Evolutionary conservation across 1,284 basidiomycete species (phyloP).

Genomic region (Ustilago cynodontis): DNA sequence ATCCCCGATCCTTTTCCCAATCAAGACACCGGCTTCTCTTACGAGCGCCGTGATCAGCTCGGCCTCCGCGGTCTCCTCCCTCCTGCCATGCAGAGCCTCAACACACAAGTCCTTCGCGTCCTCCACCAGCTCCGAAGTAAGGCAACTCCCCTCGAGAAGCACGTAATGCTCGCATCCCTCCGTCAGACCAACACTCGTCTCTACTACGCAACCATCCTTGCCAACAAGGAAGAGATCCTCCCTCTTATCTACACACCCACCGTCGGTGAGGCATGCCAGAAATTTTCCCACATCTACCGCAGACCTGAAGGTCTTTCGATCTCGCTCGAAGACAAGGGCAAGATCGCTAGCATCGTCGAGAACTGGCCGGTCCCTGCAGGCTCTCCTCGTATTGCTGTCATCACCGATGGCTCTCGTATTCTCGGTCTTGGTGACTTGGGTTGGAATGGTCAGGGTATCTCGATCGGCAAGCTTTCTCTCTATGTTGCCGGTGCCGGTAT

Average conservation of each 20-base stretch:
- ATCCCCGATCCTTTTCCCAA: constrained; percentile 43
- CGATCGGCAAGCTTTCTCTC: constrained; percentile 90
- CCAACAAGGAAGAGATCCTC: constrained; percentile 75
- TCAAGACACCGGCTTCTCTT: constrained; percentile 76
- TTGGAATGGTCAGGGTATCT: constrained; percentile 81
- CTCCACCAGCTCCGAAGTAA: constrained; percentile 81
- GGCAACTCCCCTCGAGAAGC: constrained; percentile 78
- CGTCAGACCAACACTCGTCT: constrained; percentile 79
- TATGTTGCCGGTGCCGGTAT: constrained; percentile 92
- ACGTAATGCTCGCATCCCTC: constrained; percentile 82
- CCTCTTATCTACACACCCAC: constrained; percentile 89
- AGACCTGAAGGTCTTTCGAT: constrained; percentile 76
- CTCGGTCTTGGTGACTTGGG: constrained; percentile 90
- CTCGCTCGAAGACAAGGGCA: constrained; percentile 78
- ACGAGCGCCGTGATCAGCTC: constrained; percentile 77
- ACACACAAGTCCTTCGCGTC: constrained; percentile 77
- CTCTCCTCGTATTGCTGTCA: constrained; percentile 69
- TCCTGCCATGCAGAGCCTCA: constrained; percentile 73
- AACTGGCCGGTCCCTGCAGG: constrained; percentile 79
- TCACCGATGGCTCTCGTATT: constrained; percentile 87
- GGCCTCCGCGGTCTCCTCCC: constrained; percentile 80
- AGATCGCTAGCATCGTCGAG: constrained; percentile 77
- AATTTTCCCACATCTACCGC: constrained; percentile 79
- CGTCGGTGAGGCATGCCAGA: constrained; percentile 89
- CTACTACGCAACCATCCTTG: constrained; percentile 76